Percentiles rank a stretch among this genome's conserved stretches.
phyloP scores from a whole-genome alignment of 192 early-diverging fungal species.

The Backusella circina region DNA sequence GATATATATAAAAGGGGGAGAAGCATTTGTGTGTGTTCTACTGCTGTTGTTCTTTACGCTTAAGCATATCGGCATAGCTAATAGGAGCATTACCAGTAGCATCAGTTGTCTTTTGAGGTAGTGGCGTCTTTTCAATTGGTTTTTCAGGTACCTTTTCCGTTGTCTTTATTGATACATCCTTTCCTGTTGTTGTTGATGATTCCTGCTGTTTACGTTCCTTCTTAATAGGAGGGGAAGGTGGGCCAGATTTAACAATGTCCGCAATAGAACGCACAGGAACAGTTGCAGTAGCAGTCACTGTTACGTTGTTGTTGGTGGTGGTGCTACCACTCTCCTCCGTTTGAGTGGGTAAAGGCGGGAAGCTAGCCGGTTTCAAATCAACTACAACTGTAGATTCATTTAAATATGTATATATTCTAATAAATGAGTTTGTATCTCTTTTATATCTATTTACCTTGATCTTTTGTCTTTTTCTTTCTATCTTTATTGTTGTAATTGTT shows the following conservation, averaged over 20 bases:
- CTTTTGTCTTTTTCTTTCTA: background rate
- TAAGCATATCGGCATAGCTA: slow-evolving; percentile 26
- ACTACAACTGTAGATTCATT: background rate
- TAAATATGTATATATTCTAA: background rate
- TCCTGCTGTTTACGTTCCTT: background rate
- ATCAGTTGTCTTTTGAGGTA: background rate
- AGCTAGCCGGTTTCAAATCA: slow-evolving; percentile 6
- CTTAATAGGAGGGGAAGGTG: background rate
- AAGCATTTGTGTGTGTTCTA: background rate
- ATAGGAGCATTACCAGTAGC: background rate
- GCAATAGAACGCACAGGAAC: background rate
- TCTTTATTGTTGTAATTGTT: background rate
- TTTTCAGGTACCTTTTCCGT: background rate
- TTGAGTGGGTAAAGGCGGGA: slow-evolving; percentile 9
- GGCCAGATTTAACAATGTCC: background rate
- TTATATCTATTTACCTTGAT: background rate
- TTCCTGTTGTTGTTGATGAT: background rate
- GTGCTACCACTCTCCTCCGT: background rate
- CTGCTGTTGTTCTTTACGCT: background rate
- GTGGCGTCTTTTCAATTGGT: background rate
- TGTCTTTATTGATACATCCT: background rate
- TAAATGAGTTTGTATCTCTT: too few species aligned
- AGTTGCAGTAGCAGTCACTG: background rate
- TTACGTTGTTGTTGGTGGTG: background rate
- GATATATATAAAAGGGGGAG: too few species aligned